Base-by-base conservation (phyloP, 768 basidiomycete genomes). In the Pisolithus tinctorius region DNA sequence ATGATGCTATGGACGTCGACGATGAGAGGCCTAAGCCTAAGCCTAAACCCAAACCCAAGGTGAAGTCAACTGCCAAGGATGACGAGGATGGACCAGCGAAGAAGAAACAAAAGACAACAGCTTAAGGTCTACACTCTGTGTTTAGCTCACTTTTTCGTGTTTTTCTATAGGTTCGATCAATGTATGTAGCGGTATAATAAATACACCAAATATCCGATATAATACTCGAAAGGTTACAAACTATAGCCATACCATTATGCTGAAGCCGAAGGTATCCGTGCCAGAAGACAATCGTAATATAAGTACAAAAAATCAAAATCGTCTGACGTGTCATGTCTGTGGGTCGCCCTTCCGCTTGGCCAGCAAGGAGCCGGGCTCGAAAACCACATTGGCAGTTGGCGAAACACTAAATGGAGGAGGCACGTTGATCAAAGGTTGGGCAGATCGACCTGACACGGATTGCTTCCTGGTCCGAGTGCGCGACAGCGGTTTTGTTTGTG, bases 281-380 rank as follows among this genome's bases (percentile, higher is more conserved):
- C 17, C 16, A 39, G 47, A 9, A 20, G 23, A 46, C 13, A 38
- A 45, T 13, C 29, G 10, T 47, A 44, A 23, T 27, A 44, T 39
- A 16, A 34, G 46, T 39, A 45, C 30, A 31, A 31, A 40, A 56
- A 48, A 31, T 36, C 51, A 45, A 38, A 42, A 20, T 20, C 20
- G 20, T 42, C 46, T 41, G 23, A 37, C 16, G 16, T 38, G 45
- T 51, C 25, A 58, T 45, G 20, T 20, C 27, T 52, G 44, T 11
- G 44, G 17, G 45, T 63, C 55, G n/a, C 66, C 66, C 69, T 64
- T 76, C 61, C 71, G 72, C 57, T 82, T 82, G 36, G 75, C 78
- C 38, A 91, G 69, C 30, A 91, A 75, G 8, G 88, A 89, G 20
- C 88, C 88, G 17, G 85, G 85, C 56, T 84, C 84, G 58, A 91